A percentile compares a stretch with the other conserved stretches of the same genome.
Evolutionary conservation across 371 early-diverging fungal species (phyloP).

Genomic region (Zychaea mexicana): DNA sequence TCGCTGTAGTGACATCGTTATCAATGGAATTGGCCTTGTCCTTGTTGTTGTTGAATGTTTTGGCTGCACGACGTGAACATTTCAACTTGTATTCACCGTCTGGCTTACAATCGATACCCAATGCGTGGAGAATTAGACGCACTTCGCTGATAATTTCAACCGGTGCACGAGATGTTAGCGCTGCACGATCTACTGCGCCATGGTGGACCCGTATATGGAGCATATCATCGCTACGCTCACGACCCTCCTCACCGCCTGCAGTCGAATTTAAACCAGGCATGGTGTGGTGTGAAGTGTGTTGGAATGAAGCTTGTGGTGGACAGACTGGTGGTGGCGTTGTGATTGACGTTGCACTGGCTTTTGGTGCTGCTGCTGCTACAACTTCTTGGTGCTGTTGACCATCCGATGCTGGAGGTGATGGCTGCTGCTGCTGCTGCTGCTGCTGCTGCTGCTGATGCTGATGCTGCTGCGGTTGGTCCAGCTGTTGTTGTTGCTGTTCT

Average conservation of each 20-base stretch:
- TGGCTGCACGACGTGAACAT: slow-evolving; percentile 14
- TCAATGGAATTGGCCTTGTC: neutral
- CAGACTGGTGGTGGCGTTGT: neutral
- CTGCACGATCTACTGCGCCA: slow-evolving; percentile 13
- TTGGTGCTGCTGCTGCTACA: neutral
- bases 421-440: neutral
- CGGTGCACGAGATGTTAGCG: slow-evolving; percentile 13
- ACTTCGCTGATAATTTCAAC: slow-evolving; percentile 10
- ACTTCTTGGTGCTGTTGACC: neutral
- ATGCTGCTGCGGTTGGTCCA: neutral
- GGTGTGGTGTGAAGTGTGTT: neutral
- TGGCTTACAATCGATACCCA: slow-evolving; percentile 12
- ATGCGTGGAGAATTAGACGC: slow-evolving; percentile 9
- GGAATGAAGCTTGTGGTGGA: neutral
- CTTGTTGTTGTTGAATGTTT: neutral
- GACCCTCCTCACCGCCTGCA: neutral
- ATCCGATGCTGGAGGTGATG: neutral
- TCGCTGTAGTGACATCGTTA: neutral
- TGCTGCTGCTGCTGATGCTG: slow-evolving; percentile 1
- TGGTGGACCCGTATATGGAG: slow-evolving; percentile 4
- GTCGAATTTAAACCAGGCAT: neutral
- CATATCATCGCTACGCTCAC: neutral
- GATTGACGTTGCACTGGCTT: neutral
- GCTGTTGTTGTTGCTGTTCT: slow-evolving; percentile 1
- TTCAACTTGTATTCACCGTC: slow-evolving; percentile 16